Base-by-base conservation (phyloP, 169 alveolate species). In the Babesia bovis region DNA sequence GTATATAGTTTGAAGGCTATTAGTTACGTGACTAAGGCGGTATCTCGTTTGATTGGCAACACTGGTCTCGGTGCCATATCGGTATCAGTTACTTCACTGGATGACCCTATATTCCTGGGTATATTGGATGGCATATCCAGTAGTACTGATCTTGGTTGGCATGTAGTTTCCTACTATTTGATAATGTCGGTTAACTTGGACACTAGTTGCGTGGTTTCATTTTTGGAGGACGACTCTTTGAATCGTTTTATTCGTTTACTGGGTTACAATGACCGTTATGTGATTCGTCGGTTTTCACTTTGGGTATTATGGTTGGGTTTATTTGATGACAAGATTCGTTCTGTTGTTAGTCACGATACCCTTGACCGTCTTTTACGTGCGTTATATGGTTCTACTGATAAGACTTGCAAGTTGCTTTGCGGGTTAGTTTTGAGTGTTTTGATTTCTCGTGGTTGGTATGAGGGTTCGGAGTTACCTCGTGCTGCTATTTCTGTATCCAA, bases 11-110 rank as follows among this genome's bases (percentile, higher is more conserved):
- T 71, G 33, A 36, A 57, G 73, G 66, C 65, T 0, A 59, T 71
- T 9, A 7, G 42, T 1, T 32, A 71, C 35, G 70, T 71, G 53
- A 49, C 66, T n/a, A 71, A 63, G 73, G 82, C 82, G 23, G 32
- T 51, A n/a, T 71, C 82, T 2, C 71, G 73, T 19, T 38, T 71
- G 5, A 3, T 71, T 23, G 52, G 38, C 3, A 10, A 30, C 53
- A 19, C 38, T 3, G 42, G 50, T 21, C 6, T 44, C 13, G 19
- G 23, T 7, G 66, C 21, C 21, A 19, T 71, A 23, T 53, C 1
- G 17, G 28, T 30, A 7, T n/a, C 40, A 4, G 1, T 25, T 35
- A 7, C 7, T 7, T 12, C 19, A 7, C 32, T 45, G 28, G 61
- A 47, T 36, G 50, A 45, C 60, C 44, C 19, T 1, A 52, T 25